phyloP scores from a whole-genome alignment of 1,284 basidiomycete genomes.

The Ustilago bromivora region DNA sequence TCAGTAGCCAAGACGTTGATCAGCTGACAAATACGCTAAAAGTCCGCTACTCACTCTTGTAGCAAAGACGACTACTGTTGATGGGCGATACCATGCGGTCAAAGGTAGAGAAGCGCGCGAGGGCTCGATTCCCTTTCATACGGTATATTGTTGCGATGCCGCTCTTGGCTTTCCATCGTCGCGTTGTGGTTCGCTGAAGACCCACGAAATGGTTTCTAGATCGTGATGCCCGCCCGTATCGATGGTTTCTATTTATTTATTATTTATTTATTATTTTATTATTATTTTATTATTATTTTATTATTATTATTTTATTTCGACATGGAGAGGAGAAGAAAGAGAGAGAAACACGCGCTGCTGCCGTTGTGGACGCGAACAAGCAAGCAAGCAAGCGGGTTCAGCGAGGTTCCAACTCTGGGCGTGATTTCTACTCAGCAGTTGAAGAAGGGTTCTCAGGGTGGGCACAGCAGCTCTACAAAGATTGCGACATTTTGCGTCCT shows the following conservation, averaged over 20 bases:
- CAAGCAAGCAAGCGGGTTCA: conserved; percentile 17
- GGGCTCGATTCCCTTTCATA: neutral
- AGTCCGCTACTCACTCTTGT: neutral
- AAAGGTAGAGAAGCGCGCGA: neutral
- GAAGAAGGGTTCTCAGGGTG: neutral
- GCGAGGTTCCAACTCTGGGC: conserved; percentile 42
- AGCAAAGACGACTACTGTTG: neutral
- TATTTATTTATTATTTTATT: neutral
- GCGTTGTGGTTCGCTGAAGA: conserved; percentile 4
- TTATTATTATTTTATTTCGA: neutral
- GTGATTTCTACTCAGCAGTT: neutral
- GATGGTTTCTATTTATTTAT: conserved; percentile 3
- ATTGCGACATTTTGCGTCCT: conserved; percentile 42
- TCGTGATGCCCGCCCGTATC: conserved; percentile 1
- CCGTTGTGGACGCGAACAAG: conserved; percentile 1
- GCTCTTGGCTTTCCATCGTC: conserved; percentile 4
- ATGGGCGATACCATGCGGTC: conserved; percentile 3
- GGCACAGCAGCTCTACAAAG: neutral
- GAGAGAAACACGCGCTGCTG: neutral
- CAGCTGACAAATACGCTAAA: neutral
- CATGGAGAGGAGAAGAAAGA: neutral
- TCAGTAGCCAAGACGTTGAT: neutral
- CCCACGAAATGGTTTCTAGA: neutral
- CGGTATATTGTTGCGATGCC: neutral
- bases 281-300: too few species aligned